Evolutionary conservation across 148 eudicot species (phyloP).

Genomic region (Talinum fruticosum): DNA sequence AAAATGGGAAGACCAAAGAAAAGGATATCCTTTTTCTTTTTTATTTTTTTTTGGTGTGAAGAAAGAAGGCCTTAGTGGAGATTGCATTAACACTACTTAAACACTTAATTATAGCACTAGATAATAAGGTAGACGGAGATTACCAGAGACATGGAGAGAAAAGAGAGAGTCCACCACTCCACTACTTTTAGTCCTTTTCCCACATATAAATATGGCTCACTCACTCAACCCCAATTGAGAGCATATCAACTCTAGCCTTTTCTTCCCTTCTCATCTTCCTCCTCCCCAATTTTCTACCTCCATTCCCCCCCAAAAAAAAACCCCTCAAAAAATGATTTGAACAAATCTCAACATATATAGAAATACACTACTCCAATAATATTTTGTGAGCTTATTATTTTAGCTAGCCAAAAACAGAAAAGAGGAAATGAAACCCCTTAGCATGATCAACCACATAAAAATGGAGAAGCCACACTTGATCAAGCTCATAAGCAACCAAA

Average conservation of each 20-base stretch:
- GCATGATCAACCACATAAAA: slow-evolving; percentile 34
- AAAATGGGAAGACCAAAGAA: neutral
- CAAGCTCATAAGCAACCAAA: slow-evolving; percentile 34
- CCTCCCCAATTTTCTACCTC: neutral
- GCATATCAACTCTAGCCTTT: neutral
- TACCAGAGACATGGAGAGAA: no score
- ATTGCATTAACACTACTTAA: slow-evolving; percentile 11
- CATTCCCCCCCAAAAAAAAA: slow-evolving; percentile 14
- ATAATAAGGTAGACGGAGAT: neutral
- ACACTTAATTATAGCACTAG: neutral
- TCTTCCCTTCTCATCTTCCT: neutral
- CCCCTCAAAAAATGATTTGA: slow-evolving; percentile 9
- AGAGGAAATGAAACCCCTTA: slow-evolving; percentile 44
- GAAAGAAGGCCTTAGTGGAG: neutral
- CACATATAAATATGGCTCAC: slow-evolving; percentile 18
- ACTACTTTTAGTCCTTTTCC: slow-evolving; percentile 3
- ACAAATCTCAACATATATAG: neutral
- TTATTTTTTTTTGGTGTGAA: no score
- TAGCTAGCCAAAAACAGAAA: neutral
- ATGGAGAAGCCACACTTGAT: slow-evolving; percentile 52
- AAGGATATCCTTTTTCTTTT: no score
- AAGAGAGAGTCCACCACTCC: slow-evolving; percentile 4
- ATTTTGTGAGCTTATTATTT: neutral
- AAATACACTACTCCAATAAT: neutral
- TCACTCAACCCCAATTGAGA: slow-evolving; percentile 11